Conservation (phyloP, 768 basidiomycete genomes). For the Phaffia tasmanica region DNA sequence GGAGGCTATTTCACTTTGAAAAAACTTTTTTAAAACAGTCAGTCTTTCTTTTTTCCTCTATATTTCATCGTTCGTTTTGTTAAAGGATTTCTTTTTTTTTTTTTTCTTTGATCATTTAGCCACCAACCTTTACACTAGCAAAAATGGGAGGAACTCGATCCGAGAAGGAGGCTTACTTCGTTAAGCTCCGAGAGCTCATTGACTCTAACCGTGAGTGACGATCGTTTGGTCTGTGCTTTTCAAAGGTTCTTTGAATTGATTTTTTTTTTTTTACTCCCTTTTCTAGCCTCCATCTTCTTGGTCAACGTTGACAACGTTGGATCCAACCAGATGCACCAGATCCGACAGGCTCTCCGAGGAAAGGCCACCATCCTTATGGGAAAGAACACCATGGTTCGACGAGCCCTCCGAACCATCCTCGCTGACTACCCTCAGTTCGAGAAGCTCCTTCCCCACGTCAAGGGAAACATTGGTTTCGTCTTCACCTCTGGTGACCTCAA, state of each 20-base stretch:
- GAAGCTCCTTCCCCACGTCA: constrained; percentile 87
- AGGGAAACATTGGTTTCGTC: constrained; percentile 98
- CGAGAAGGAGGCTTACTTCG: constrained; percentile 84
- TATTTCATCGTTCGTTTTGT: too few species aligned
- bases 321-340: constrained; percentile 68
- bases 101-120: neutral
- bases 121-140: constrained; percentile 18
- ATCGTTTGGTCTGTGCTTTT: neutral
- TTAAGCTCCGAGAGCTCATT: constrained; percentile 85
- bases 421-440: constrained; percentile 86
- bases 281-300: constrained; percentile 87
- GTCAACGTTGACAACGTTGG: constrained; percentile 99
- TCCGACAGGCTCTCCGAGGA: constrained; percentile 66
- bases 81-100: neutral
- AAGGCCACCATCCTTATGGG: constrained; percentile 97
- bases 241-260: neutral
- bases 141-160: constrained; percentile 86
- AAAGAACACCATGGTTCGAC: constrained; percentile 99
- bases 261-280: neutral
- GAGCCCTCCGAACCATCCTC: constrained; percentile 85
- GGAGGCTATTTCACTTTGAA: constrained; percentile 11
- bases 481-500: constrained; percentile 88
- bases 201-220: constrained; percentile 65
- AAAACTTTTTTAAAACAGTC: neutral
- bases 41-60: neutral